Base-by-base conservation (phyloP, 2,329 filamentous ascomycete genomes). In the Aspergillus tanneri region DNA sequence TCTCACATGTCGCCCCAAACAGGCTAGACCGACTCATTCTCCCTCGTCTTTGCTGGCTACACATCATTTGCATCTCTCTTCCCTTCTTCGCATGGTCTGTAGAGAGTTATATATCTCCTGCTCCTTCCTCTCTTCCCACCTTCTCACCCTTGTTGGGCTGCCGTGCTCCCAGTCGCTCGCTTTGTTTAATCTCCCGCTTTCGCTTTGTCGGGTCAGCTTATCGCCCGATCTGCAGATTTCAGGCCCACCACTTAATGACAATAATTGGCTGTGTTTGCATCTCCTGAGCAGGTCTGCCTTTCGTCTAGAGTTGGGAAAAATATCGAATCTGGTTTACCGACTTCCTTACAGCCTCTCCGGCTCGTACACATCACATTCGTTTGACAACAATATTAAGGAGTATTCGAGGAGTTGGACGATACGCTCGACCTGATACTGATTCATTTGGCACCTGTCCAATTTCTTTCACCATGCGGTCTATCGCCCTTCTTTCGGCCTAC, bases 401-500 rank as follows among this genome's bases (percentile, higher is more conserved):
- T 16, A 22, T 9, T 11, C 14, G 30, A 18, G 30, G 19, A 22
- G 24, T 22, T 35, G 23, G 16, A 45, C 34, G 16, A 18, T 34
- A 16, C 14, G 16, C 19, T 19, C 14, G 16, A 34, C 30, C 30
- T n/a, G n/a, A n/a, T n/a, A n/a, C n/a, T n/a, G n/a, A n/a, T n/a
- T n/a, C n/a, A n/a, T n/a, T n/a, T n/a, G n/a, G n/a, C n/a, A 7
- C 14, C 30, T 18, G 12, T 23, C 27, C 22, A 24, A 27, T 10
- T 34, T 27, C 22, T 45, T 37, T 38, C 60, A 62, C 47, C 40
- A 72, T 72, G 69, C 67, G 66, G 49, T 61, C 57, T 34, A 48
- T 62, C 28, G 52, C 43, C 16, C 49, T 68, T 27, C 47, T 68
- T 42, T 61, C 57, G 22, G 23, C 72, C 28, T 66, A 63, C 49